phyloP scores from a whole-genome alignment of 495 filamentous ascomycete genomes.

The Aspergillus avenaceus region DNA sequence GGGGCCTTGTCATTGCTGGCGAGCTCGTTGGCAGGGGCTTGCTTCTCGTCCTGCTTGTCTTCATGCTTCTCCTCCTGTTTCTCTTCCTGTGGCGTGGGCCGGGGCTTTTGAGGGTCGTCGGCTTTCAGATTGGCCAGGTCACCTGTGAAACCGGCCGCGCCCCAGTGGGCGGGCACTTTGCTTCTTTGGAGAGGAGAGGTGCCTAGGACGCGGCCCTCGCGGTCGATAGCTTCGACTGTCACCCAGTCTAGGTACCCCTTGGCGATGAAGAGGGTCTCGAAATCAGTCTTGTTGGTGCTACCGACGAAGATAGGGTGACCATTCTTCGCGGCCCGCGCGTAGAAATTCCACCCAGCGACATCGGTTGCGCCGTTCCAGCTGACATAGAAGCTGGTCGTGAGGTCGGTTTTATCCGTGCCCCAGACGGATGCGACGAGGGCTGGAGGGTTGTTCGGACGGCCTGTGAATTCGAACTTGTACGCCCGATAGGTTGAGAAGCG shows the following conservation, averaged over 20 bases:
- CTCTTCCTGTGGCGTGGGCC: neutral
- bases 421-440: slow-evolving; percentile 16
- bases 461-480: slow-evolving; percentile 21
- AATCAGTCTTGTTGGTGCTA: slow-evolving; percentile 20
- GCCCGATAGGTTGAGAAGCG: slow-evolving; percentile 21
- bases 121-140: neutral
- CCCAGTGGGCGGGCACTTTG: slow-evolving; percentile 4
- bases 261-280: slow-evolving; percentile 31
- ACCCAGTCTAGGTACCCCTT: slow-evolving; percentile 33
- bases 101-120: neutral
- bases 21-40: neutral
- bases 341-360: slow-evolving; percentile 29
- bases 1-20: slow-evolving; percentile 34
- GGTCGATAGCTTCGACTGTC: slow-evolving; percentile 46
- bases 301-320: slow-evolving; percentile 20
- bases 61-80: neutral
- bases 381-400: slow-evolving; percentile 20
- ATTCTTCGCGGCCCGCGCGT: slow-evolving; percentile 23
- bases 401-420: neutral
- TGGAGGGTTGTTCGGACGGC: slow-evolving; percentile 17
- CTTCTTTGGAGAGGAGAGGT: slow-evolving; percentile 2
- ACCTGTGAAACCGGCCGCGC: neutral
- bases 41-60: neutral
- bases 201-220: slow-evolving; percentile 8
- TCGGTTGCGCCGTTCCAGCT: slow-evolving; percentile 41